These are phyloP conservation scores for Fusarium sp. DNA, from an alignment of 2,329 filamentous ascomycete genomes.

Conservation along the genomic window DNA sequence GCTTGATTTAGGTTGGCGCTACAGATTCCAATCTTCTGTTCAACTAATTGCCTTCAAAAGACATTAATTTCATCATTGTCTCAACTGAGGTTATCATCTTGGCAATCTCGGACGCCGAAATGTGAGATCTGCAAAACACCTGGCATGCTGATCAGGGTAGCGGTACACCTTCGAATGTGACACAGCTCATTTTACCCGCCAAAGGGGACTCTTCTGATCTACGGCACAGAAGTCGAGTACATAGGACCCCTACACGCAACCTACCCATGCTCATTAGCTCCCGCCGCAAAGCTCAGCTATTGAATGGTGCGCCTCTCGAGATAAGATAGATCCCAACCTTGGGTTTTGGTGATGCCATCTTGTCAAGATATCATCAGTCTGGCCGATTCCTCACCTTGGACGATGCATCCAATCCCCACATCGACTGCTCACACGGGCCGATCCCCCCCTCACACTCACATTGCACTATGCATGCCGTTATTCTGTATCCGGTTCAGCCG, in stretches of 20 bases:
- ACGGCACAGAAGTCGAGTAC: neutral
- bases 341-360: constrained; percentile 37
- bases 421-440: constrained; percentile 34
- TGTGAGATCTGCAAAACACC: neutral
- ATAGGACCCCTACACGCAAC: constrained; percentile 4
- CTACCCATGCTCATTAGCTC: constrained; percentile 10
- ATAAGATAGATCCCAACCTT: constrained; percentile 34
- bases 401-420: constrained; percentile 10
- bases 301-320: constrained; percentile 27
- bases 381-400: neutral
- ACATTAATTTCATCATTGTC: neutral
- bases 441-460: constrained; percentile 18
- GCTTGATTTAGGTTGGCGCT: too few species aligned
- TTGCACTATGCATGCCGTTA: neutral
- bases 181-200: neutral
- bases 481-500: constrained; percentile 34
- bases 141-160: neutral
- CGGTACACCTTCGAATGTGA: constrained; percentile 1
- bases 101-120: neutral
- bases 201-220: neutral
- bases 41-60: neutral
- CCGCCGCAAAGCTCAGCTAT: constrained; percentile 5
- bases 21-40: too few species aligned
- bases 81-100: neutral
- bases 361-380: constrained; percentile 27